Conservation (phyloP, 1,284 basidiomycete genomes). For the Cutaneotrichosporon cutaneum region DNA sequence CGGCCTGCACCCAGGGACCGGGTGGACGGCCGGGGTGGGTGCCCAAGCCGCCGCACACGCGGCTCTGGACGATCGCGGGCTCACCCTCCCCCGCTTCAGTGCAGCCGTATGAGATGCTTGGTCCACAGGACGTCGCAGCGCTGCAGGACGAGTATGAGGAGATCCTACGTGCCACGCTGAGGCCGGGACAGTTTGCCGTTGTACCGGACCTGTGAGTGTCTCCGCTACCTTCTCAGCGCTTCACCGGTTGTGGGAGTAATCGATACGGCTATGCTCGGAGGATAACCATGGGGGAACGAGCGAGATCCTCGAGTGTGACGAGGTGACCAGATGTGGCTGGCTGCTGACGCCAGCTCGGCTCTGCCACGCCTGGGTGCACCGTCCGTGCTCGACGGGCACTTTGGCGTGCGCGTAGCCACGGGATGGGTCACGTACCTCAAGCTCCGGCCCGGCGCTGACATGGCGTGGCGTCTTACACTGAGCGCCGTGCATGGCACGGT, state of each 20-base stretch:
- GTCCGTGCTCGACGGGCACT: not conserved
- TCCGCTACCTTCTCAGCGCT: too few relatives aligned
- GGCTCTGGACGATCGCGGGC: not conserved
- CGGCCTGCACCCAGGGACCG: constrained; percentile 19
- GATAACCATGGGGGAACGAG: too few relatives aligned
- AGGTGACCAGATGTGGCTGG: too few relatives aligned
- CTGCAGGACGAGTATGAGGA: not conserved
- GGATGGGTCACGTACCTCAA: constrained; percentile 9
- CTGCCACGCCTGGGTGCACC: not conserved
- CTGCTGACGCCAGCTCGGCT: not conserved
- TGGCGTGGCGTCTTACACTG: not conserved
- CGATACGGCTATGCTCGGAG: too few relatives aligned
- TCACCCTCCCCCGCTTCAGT: not conserved
- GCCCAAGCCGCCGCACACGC: not conserved
- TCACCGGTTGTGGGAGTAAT: too few relatives aligned
- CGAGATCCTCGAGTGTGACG: too few relatives aligned
- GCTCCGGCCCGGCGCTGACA: not conserved
- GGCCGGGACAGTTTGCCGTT: not conserved
- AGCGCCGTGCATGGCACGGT: not conserved
- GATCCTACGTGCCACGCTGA: not conserved
- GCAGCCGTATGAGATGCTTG: constrained; percentile 8
- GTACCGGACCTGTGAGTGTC: not conserved
- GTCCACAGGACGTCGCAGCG: not conserved
- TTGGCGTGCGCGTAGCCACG: not conserved
- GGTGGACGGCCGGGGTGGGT: not conserved